Evolutionary conservation across 2,329 filamentous ascomycete species (phyloP), one percentile per base, ranked within the genome.

Genomic region (Stachybotrys echinatus): DNA sequence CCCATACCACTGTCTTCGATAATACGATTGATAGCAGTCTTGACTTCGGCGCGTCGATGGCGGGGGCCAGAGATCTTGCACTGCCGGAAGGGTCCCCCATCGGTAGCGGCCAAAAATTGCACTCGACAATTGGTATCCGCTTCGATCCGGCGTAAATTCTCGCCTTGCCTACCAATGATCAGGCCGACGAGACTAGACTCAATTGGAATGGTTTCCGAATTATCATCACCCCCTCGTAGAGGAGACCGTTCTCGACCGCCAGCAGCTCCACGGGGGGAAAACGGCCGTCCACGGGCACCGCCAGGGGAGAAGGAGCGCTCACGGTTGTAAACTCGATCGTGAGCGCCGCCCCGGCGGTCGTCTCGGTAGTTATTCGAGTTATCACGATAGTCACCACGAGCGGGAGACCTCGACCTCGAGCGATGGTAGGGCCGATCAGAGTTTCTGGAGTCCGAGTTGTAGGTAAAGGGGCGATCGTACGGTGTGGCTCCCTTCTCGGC

Each of bases 101-200:
- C 85, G 51, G 84, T 81, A 17, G 88, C 81, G 31, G 90, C 87
- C 52, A 95, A 78, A 65, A 96, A 96, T 69, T 96, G 91, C 22
- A 96, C 90, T 52, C 91, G 80, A 59, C 90, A 92, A 48, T 83
- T 83, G 45, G 87, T 90, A 59, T 95, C 89, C 43, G 81, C 76
- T 68, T 96, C 92, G 56, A 96, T 89, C 51, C 89, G 85, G 57
- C 89, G 80, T 42, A 96, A 74, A 59, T 95, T 96, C 71, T 96
- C 92, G 57, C 91, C 91, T 63, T 92, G 88, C 52, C 91, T 84
- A 48, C 91, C 91, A 63, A 96, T 96, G 61, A 96, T 95, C 31
- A 96, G 76, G 40, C 91, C 91, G 47, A 96, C 91, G 45, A 95
- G 78, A 60, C 84, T 88, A 20, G 89, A 90, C 64, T 95, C 90